A percentile compares a stretch with the other conserved stretches of the same genome.
These are phyloP conservation scores for Warburgia ugandensis DNA, from an alignment of 164 flowering plant species.

Conservation along the genomic window DNA sequence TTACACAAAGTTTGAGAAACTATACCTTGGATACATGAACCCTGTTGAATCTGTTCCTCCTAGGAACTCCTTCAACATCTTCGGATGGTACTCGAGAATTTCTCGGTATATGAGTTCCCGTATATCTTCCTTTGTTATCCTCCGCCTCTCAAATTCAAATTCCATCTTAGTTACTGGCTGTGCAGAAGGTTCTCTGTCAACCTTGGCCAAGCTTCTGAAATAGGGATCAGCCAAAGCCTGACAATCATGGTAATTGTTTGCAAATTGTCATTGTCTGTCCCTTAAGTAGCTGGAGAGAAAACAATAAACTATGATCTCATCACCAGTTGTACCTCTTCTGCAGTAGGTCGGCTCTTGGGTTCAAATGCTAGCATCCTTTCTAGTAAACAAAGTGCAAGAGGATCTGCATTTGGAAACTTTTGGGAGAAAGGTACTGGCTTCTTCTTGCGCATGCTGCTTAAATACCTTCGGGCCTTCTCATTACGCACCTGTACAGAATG, in stretches of 20 bases:
- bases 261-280: too few species aligned
- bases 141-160: conserved; percentile 94
- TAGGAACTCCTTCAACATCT: conserved; percentile 78
- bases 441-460: conserved; percentile 90
- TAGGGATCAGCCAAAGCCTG: conserved; percentile 99
- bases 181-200: conserved; percentile 94
- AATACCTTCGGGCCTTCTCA: conserved; percentile 93
- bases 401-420: conserved; percentile 91
- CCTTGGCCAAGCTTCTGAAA: conserved; percentile 88
- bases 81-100: conserved; percentile 93
- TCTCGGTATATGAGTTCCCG: conserved; percentile 88
- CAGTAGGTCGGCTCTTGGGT: conserved; percentile 86
- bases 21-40: conserved; percentile 98
- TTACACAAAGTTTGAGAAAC: neutral
- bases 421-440: conserved; percentile 79
- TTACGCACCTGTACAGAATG: conserved; percentile 85
- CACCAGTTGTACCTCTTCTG: conserved; percentile 72
- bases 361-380: conserved; percentile 97
- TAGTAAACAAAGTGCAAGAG: conserved; percentile 78
- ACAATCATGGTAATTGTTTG: conserved; percentile 12
- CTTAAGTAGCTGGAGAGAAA: neutral
- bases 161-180: conserved; percentile 97
- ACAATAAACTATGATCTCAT: neutral
- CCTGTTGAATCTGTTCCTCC: conserved; percentile 84
- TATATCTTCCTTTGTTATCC: conserved; percentile 92